Evolutionary conservation across 75 land plant genomes (phyloP), one percentile per base, ranked within the genome.

Genomic region (Cunninghamia lanceolata): DNA sequence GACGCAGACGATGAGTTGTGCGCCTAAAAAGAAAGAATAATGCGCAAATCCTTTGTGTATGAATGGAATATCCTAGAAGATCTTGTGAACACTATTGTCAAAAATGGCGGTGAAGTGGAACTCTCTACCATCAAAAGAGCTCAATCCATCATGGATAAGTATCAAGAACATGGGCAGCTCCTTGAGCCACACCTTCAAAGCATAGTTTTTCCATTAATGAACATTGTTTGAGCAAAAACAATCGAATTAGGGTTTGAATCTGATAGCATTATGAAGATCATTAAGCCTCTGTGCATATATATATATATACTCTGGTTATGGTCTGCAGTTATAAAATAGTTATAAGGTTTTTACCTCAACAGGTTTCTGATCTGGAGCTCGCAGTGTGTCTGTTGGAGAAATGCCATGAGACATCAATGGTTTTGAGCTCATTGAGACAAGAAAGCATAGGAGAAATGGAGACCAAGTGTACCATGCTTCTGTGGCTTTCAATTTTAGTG

Each of bases 361-460:
- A 96, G 43, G 99, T 95, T 77, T 95, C 98, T 53, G 98, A 98
- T 89, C 89, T 98, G 52, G 99, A 98, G 87, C 94, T 93, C 71
- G 94, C 96, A 46, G 97, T 98, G 32, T 89, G 93, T 66, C 92
- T 98, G 38, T 82, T 98, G 46, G 99, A 96, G 83, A 91, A 88
- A 85, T 96, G 94, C 85, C 96, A 96, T 63, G 76, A 42, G 50
- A 87, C 85, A 82, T 85, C 90, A 82, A 79, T 90, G 17, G 88
- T 83, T 53, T 82, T 85, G 52, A 90, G 96, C 87, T 90, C 92
- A 28, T 80, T 95, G 79, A 84, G 94, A 53, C 94, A 98, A 40
- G 98, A 98, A 89, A 98, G 98, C 90, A 94, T 94, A 43, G 99
- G 99, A 73, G 97, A 96, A 88, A 95, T 93, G 98, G 98, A 98